phyloP scores from a whole-genome alignment of 164 flowering plant species.

The Stephania japonica region DNA sequence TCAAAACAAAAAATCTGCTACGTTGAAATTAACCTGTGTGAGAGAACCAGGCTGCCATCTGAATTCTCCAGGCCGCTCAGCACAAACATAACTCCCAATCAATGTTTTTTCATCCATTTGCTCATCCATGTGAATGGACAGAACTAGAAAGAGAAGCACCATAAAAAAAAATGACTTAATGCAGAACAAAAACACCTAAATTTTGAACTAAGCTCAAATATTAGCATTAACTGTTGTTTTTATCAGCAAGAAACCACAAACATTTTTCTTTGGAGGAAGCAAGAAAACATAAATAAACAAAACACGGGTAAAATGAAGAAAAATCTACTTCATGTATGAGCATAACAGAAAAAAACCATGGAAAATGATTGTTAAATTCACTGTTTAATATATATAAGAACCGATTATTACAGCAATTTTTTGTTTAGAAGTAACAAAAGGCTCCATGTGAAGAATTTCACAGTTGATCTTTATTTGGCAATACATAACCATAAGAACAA shows the following conservation, averaged over 20 bases:
- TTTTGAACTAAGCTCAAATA: neutral
- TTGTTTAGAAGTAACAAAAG: no score
- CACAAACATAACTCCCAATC: conserved; percentile 77
- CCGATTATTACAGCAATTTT: no score
- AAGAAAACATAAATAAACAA: no score
- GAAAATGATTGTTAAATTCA: neutral
- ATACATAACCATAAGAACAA: no score
- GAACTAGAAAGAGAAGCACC: conserved; percentile 30
- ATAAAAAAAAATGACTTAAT: neutral
- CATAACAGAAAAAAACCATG: neutral
- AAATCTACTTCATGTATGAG: neutral
- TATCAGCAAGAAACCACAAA: neutral
- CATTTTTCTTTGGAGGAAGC: neutral
- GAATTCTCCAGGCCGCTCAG: conserved; percentile 95
- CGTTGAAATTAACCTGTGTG: conserved; percentile 61
- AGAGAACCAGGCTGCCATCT: conserved; percentile 98
- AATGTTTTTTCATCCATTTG: conserved; percentile 86
- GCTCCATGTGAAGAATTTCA: no score
- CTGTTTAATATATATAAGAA: neutral
- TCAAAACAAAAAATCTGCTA: neutral
- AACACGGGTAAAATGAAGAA: neutral
- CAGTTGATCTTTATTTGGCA: no score
- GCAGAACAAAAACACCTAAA: neutral
- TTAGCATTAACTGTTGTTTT: neutral
- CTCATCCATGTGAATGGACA: conserved; percentile 91